Percentiles rank a stretch among this genome's conserved stretches.
Conservation (phyloP, 2,329 filamentous ascomycete species). For the Colletotrichum liriopes region DNA sequence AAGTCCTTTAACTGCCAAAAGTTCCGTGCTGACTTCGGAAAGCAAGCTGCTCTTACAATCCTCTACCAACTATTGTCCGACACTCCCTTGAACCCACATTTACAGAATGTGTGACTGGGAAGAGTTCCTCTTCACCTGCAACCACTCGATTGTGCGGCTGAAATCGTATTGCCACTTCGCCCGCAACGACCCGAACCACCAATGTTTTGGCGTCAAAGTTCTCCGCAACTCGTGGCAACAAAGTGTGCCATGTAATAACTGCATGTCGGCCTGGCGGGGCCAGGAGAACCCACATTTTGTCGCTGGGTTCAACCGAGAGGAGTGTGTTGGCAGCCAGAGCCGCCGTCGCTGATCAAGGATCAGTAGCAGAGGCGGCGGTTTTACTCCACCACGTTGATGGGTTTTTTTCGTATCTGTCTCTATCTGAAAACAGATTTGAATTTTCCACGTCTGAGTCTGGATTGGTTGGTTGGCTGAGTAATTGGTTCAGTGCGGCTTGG, state of each 20-base stretch:
- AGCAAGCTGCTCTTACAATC: not conserved
- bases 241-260: slow-evolving; percentile 66
- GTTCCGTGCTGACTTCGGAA: not conserved
- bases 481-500: not conserved
- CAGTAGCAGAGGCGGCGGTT: not conserved
- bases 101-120: slow-evolving; percentile 79
- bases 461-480: not conserved
- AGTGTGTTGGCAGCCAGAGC: slow-evolving; percentile 15
- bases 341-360: slow-evolving; percentile 19
- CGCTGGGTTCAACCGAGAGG: slow-evolving; percentile 19
- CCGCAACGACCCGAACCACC: slow-evolving; percentile 79
- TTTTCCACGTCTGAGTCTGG: too few species aligned
- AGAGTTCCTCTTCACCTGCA: slow-evolving; percentile 77
- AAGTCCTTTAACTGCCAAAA: not conserved
- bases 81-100: not conserved
- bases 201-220: slow-evolving; percentile 78
- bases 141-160: slow-evolving; percentile 71
- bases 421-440: not conserved
- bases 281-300: slow-evolving; percentile 23
- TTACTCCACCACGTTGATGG: not conserved
- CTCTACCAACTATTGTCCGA: too few species aligned
- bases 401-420: not conserved
- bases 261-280: slow-evolving; percentile 49
- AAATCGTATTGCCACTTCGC: slow-evolving; percentile 83
- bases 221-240: slow-evolving; percentile 74